Percentiles rank a stretch among this genome's conserved stretches.
Evolutionary conservation across 1,284 basidiomycete genomes (phyloP).

Genomic region (Rhodotorula sp.): DNA sequence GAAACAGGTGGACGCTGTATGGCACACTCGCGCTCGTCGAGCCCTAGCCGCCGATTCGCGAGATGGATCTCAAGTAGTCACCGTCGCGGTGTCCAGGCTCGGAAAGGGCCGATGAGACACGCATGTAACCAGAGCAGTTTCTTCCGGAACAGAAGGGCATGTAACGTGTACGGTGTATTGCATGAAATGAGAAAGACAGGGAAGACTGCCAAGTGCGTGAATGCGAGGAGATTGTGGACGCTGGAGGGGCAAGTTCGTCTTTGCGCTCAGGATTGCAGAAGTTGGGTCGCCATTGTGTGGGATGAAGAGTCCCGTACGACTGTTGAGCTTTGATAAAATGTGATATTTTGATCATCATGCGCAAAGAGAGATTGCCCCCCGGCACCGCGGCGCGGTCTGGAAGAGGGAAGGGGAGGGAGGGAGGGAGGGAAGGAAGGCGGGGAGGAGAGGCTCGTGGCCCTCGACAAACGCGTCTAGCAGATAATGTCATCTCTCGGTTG

Average conservation of each 20-base stretch:
- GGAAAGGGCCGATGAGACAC: too few species aligned
- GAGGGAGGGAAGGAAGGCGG: too few species aligned
- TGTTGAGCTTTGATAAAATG: constrained; percentile 6
- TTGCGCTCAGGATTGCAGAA: constrained; percentile 4
- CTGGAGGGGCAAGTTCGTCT: background rate
- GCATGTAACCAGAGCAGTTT: too few species aligned
- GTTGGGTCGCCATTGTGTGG: constrained; percentile 1
- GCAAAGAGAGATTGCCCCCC: too few species aligned
- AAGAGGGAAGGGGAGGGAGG: too few species aligned
- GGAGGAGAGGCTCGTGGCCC: too few species aligned
- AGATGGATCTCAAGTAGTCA: too few species aligned
- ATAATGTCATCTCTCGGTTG: too few species aligned
- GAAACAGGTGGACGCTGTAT: constrained; percentile 21
- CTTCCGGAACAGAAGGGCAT: too few species aligned
- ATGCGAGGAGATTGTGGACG: background rate
- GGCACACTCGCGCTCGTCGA: background rate
- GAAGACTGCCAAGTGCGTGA: background rate
- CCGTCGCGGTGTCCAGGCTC: too few species aligned
- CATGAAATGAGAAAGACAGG: background rate
- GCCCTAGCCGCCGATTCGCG: background rate
- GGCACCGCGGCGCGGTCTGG: too few species aligned
- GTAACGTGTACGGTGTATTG: background rate
- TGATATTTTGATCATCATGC: constrained; percentile 1
- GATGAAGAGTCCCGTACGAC: constrained; percentile 6
- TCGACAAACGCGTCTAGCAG: too few species aligned